Evolutionary conservation across 192 early-diverging fungal species (phyloP), one percentile per base, ranked within the genome.

Genomic region (Phycomyces nitens): DNA sequence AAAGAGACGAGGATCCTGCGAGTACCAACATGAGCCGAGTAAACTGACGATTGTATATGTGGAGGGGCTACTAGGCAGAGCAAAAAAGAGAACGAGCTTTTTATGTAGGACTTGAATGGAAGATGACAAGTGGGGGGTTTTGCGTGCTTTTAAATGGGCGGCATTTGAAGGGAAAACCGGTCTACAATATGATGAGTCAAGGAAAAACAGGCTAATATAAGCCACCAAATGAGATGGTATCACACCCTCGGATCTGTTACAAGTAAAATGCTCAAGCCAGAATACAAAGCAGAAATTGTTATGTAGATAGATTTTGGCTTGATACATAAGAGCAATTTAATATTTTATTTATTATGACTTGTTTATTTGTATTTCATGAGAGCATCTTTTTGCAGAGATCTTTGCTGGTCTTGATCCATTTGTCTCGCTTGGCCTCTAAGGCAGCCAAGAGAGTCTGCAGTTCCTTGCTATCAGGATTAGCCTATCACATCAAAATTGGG

Each of bases 1-100:
- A 94, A 23, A 94, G 77, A 23, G 92, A 88, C 24, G 85, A 80
- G 43, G 89, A 81, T 50, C 92, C 93, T 53, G 92, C 89, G n/a
- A 97, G 81, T 57, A 94, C 80, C 61, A 97, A 80, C 91, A 97
- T 95, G 24, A 24, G 16, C 34, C 22, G 27, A 24, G 9, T 26
- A 8, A 11, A 27, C 14, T 39, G 18, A 10, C 18, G 5, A 18
- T 27, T 29, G 2, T 23, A 26, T 26, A 26, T 1, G 20, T 34
- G 53, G 26, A 11, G 18, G 23, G 1, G 8, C 9, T 53, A 6
- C 2, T 41, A 9, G n/a, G 34, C 34, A 23, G 34, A 42, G 5
- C 0, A 42, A 42, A 58, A 43, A 58, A 57, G 18, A 57, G 21
- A 57, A 41, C 12, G 21, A 58, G 21, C 16, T 21, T 20, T 18